Evolutionary conservation across 2,329 filamentous ascomycete species (phyloP), one percentile per base, ranked within the genome.

Genomic region (Arthrobotrys musiformis): DNA sequence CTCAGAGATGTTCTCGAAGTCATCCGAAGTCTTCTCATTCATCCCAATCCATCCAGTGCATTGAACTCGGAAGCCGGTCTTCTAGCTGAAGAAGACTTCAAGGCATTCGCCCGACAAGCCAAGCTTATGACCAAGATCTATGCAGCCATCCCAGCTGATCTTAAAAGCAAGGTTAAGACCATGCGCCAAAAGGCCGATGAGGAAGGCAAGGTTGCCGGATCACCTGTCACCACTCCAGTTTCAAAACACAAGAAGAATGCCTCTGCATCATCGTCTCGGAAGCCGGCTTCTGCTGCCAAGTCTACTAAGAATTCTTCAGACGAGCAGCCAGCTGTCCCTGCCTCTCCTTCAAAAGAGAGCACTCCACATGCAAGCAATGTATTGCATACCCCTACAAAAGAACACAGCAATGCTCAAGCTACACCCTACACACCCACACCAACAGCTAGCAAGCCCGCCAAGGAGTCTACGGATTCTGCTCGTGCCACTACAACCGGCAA

Each of bases 61-160:
- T 75, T 81, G 40, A 81, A 81, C 66, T 80, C 80, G 50, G 79
- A 79, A 42, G 80, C 80, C 1, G 80, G 80, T 42, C 78, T 79
- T n/a, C 26, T 81, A 28, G 68, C 80, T 7, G 61, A 77, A 30
- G 79, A 80, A 37, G 80, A 80, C 28, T 80, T 81, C 40, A 68
- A 54, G 17, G 80, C 74, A 15, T 81, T 80, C 56, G 76, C 77
- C 15, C 75, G 79, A 52, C 78, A 80, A 52, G 80, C 80, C n/a
- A 79, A 79, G 42, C 50, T 81, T 6, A 80, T 80, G 79, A 80
- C 80, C 2, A 78, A 79, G 52, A 79, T 81, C 22, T 79, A 81
- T 30, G 80, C 80, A 3, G 11, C 70, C 37, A 74, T 81, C 30
- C 79, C 80, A 13, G 67, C 79, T 42, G 68, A 79, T 22, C 58